Percentiles rank a stretch among this genome's conserved stretches.
phyloP scores from a whole-genome alignment of 345 rosid species.

The Aquilaria malaccensis region DNA sequence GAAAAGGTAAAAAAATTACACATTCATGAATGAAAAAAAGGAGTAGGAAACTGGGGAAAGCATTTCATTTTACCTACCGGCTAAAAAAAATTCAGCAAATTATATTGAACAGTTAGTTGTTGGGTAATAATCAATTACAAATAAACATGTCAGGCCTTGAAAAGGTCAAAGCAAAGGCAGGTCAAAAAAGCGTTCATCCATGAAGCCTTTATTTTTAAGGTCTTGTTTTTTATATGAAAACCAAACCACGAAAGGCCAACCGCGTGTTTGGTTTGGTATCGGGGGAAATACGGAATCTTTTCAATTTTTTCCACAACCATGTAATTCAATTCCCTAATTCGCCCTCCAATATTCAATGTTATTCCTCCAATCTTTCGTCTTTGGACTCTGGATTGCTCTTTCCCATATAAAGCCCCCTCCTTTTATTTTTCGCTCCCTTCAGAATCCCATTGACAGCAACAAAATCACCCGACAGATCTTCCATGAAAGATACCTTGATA shows the following conservation, averaged over 20 bases:
- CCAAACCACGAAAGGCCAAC: background rate
- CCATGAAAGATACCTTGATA: constrained; percentile 29
- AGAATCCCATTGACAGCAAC: constrained; percentile 6
- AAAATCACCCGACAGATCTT: constrained; percentile 24
- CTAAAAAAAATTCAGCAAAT: no score
- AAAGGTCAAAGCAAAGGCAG: no score
- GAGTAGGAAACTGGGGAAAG: no score
- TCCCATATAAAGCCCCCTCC: background rate
- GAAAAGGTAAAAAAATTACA: no score
- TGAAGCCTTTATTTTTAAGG: no score
- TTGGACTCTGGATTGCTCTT: background rate
- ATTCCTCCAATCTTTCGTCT: background rate
- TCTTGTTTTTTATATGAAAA: no score
- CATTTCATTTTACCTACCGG: no score
- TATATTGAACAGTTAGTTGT: no score
- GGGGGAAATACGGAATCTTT: background rate
- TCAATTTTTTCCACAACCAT: background rate
- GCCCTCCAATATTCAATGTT: background rate
- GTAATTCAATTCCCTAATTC: background rate
- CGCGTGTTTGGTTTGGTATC: background rate
- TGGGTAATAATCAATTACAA: no score
- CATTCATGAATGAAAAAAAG: no score
- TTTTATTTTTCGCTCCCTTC: background rate
- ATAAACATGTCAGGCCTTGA: no score
- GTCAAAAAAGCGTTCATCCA: no score